Base-by-base conservation (phyloP, 352 stramenopile genomes). In the Ophiocytium majus region DNA sequence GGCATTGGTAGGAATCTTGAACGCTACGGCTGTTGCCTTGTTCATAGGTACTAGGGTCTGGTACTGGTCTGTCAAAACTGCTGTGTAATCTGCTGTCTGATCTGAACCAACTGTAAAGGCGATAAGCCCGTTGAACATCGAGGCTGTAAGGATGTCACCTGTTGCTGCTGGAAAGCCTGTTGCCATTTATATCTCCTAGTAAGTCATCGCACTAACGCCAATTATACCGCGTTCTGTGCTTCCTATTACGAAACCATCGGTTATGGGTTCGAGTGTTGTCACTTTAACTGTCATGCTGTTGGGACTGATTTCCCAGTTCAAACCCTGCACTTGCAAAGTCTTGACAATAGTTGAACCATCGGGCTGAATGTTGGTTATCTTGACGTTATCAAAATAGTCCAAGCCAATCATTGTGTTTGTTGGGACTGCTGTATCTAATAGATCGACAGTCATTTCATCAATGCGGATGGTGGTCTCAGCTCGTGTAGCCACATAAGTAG, bases 371-470 rank as follows among this genome's bases (percentile, higher is more conserved):
- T 71, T 71, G 28, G 57, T 71, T 23, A 71, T 71, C 57, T 71
- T 71, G 28, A 71, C 57, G 28, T 71, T 71, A 71, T 71, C 57
- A 71, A 71, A 71, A 28, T 71, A 71, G 57, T 71, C 57, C 19
- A 71, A 28, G 57, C 57, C 57, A 28, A 71, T 71, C 57, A 71
- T 71, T 71, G 57, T 71, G 57, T 71, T 28, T 71, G 57, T 71
- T 71, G 57, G 57, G 23, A 71, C 57, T 23, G 57, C 57, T 71
- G 57, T 71, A 71, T 71, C 57, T 28, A 71, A 71, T 71, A 71
- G 57, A 71, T 71, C 57, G 57, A 71, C 57, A 71, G 57, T 71
- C 57, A 71, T 71, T 23, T 23, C 57, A 71, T 71, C 57, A 28
- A 71, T 71, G 57, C 57, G 57, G 57, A 71, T 71, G 28, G 57